Base-by-base conservation (phyloP, 306 rosid genomes). In the Comarum palustre region DNA sequence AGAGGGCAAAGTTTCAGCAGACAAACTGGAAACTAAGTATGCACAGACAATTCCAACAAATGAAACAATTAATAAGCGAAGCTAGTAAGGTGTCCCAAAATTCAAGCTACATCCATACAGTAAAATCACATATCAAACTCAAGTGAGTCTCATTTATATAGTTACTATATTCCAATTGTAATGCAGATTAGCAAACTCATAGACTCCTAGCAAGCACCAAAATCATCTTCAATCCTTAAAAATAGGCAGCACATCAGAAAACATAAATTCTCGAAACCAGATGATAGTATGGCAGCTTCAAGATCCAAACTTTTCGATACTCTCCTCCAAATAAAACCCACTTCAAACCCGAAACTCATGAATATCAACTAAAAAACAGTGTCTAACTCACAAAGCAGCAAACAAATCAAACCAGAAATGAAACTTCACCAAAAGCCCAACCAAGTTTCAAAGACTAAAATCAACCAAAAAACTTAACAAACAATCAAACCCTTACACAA, bases 341-440 rank as follows among this genome's bases (percentile, higher is more conserved):
- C 32, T 59, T 19, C 29, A 13, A n/a, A 34, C 16, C 15, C 22
- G 0, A 2, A 66, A 52, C 25, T 50, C n/a, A 51, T 15, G 15
- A 46, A 39, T 69, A 70, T 59, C 54, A 31, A 14, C 15, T 46
- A 68, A 47, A n/a, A 38, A n/a, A 47, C 12, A 76, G 73, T 19
- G 25, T 19, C 42, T 6, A 54, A 48, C 14, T 10, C 52, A 57
- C 43, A 59, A 69, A 59, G 61, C 38, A 10, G 8, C 19, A 29
- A 71, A 39, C 36, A n/a, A 39, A 36, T 7, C 24, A 31, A 50
- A 64, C 65, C 48, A 46, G 7, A 74, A 20, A 34, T 38, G 61
- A 54, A 63, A 77, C 51, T 13, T 48, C 9, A 48, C n/a, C 66
- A 71, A 39, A 39, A 39, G 42, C 42, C 2, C 10, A 39, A 39